Evolutionary conservation across 2,329 filamentous ascomycete genomes (phyloP).

Genomic region (Ceratocystis destructans): DNA sequence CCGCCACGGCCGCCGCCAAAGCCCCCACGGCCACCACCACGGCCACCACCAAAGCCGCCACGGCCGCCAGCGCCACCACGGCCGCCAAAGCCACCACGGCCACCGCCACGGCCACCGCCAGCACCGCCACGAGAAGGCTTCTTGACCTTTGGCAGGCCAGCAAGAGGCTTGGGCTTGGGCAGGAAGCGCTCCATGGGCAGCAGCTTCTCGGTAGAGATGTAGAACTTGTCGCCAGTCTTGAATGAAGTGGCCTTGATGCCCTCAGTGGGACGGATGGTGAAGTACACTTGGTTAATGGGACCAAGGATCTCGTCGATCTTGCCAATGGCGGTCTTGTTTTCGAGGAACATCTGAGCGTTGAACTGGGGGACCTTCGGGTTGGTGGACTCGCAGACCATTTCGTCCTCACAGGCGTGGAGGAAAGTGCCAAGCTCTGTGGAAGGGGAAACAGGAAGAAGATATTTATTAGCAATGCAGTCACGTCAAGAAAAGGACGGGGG

Average conservation of each 20-base stretch:
- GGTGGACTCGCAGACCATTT: constrained; percentile 92
- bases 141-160: constrained; percentile 43
- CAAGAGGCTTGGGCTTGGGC: constrained; percentile 71
- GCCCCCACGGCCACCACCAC: constrained; percentile 26
- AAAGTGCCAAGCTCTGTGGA: constrained; percentile 76
- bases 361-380: constrained; percentile 97
- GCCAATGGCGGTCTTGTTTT: constrained; percentile 94
- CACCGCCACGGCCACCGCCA: constrained; percentile 30
- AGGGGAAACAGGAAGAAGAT: neutral
- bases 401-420: constrained; percentile 88
- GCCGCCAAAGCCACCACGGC: constrained; percentile 28
- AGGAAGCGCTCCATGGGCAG: constrained; percentile 92
- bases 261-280: constrained; percentile 94
- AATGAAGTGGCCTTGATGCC: constrained; percentile 91
- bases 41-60: constrained; percentile 25
- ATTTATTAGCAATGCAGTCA: constrained; percentile 5
- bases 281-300: constrained; percentile 94
- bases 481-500: neutral
- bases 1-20: constrained; percentile 27
- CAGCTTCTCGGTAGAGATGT: constrained; percentile 86
- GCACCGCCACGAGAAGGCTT: constrained; percentile 41
- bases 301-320: constrained; percentile 98
- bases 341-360: constrained; percentile 96
- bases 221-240: constrained; percentile 95
- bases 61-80: constrained; percentile 34